Conservation (phyloP, 108 stramenopile species). For the Nitzschia sp. region DNA sequence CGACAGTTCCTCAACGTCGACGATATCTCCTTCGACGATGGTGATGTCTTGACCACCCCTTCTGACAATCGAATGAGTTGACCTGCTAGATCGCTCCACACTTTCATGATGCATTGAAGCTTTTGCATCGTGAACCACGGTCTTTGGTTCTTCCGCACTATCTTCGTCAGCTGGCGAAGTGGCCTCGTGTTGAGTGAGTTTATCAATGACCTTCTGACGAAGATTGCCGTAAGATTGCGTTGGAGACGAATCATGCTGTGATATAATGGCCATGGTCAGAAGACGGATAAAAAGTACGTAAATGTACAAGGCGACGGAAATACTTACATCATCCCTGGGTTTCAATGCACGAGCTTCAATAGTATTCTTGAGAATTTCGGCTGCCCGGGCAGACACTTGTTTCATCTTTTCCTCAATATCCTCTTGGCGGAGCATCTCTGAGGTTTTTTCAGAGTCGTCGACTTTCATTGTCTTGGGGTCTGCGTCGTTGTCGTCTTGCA, state of each 20-base stretch:
- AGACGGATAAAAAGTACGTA: no score
- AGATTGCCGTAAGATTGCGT: not conserved
- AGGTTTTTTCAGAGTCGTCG: not conserved
- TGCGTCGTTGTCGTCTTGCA: not conserved
- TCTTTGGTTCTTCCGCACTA: not conserved
- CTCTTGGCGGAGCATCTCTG: not conserved
- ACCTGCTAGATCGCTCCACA: not conserved
- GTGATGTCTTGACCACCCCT: not conserved
- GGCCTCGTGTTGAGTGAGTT: not conserved
- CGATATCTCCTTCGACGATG: not conserved
- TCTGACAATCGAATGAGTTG: not conserved
- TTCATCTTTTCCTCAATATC: constrained; percentile 18
- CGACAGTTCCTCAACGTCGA: not conserved
- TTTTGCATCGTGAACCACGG: not conserved
- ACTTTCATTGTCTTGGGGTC: not conserved
- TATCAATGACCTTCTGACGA: not conserved
- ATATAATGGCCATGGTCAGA: no score
- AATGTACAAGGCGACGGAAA: no score
- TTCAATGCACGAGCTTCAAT: constrained; percentile 1
- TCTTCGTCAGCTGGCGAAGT: not conserved
- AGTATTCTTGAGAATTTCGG: constrained; percentile 11
- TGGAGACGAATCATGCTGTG: not conserved
- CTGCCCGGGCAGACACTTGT: constrained; percentile 11
- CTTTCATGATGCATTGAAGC: not conserved
- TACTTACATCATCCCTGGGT: not conserved